Conservation (phyloP, 225 moss, liverwort and hornwort species). For the Physcomitrellopsis africana region DNA sequence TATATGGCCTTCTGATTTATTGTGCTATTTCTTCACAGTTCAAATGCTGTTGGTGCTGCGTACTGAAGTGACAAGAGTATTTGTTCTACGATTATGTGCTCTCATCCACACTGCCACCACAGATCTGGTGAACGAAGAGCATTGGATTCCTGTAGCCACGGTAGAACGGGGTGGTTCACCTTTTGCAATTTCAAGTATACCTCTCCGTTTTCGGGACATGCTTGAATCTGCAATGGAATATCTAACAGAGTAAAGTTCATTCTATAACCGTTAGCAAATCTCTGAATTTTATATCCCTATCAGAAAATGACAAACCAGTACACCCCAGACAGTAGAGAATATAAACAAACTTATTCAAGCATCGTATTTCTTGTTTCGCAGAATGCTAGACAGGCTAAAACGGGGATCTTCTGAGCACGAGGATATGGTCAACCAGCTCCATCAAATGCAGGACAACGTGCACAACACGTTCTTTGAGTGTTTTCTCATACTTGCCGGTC, state of each 20-base stretch:
- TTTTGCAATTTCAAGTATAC: slow-evolving; percentile 84
- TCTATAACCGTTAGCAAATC: slow-evolving; percentile 1
- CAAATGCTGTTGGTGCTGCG: slow-evolving; percentile 96
- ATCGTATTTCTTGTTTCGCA: slow-evolving; percentile 29
- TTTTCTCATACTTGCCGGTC: slow-evolving; percentile 89
- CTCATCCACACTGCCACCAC: slow-evolving; percentile 79
- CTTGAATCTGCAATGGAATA: slow-evolving; percentile 91
- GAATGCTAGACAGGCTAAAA: slow-evolving; percentile 86
- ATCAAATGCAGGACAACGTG: slow-evolving; percentile 93
- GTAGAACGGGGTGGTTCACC: slow-evolving; percentile 84
- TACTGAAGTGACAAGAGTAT: slow-evolving; percentile 92
- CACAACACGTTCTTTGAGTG: slow-evolving; percentile 91
- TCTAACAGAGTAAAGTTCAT: slow-evolving; percentile 68
- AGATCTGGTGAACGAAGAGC: slow-evolving; percentile 86
- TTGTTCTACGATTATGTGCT: slow-evolving; percentile 85
- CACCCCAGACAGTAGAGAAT: slow-evolving; percentile 22
- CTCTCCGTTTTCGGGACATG: slow-evolving; percentile 88
- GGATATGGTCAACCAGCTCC: slow-evolving; percentile 76
- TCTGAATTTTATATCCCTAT: slow-evolving; percentile 21
- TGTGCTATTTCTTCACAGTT: slow-evolving; percentile 58
- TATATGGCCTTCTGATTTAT: slow-evolving; percentile 30
- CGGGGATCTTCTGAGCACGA: slow-evolving; percentile 67
- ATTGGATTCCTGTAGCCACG: slow-evolving; percentile 96
- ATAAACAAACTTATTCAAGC: slow-evolving; percentile 5
- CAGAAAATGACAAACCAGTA: background rate